Evolutionary conservation across 805 yeast genomes (phyloP), one percentile per base, ranked within the genome.

Genomic region (Metschnikowia lochheadii): DNA sequence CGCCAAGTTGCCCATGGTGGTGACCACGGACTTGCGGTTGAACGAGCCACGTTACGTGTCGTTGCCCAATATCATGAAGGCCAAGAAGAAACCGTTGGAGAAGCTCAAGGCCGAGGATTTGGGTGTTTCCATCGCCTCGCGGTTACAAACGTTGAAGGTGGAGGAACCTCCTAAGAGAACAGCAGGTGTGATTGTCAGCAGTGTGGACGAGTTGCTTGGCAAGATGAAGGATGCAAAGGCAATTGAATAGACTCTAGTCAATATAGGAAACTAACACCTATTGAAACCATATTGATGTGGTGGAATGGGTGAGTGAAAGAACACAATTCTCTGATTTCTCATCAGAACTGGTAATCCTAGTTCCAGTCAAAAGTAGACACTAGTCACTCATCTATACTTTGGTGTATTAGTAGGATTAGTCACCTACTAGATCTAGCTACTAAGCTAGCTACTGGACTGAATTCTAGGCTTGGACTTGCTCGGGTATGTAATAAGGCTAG

Each of bases 21-120:
- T 94, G 60, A 91, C 97, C 26, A 86, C 98, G 2, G 99, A 94
- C 68, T 77, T 94, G 60, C 85, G 99, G 69, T 80, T 94, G 63
- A 94, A 94, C 68, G 94, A 83, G 65, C 99, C 99, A 40, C 84
- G 97, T 61, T 94, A 89, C 63, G 96, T 96, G n/a, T 82, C 96
- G 13, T 78, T 94, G 64, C 97, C 97, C 53, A 94, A 92, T 68
- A 81, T 91, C 75, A 94, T 94, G 98, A 94, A 94, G 77, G 98
- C 98, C 49, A 94, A 94, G 77, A 91, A 91, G 82, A 91, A 89
- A 77, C 96, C 96, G 3, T 76, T 91, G 66, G 89, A 83, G 59
- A 76, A 81, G 63, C 67, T 81, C 68, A 70, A 79, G 73, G 67
- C 72, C 15, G 69, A 84, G 18, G 95, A 87, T 59, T 79, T 88